Evolutionary conservation across 108 stramenopile species (phyloP), one percentile per base, ranked within the genome.

Genomic region (Hondaea fermentalgiana): DNA sequence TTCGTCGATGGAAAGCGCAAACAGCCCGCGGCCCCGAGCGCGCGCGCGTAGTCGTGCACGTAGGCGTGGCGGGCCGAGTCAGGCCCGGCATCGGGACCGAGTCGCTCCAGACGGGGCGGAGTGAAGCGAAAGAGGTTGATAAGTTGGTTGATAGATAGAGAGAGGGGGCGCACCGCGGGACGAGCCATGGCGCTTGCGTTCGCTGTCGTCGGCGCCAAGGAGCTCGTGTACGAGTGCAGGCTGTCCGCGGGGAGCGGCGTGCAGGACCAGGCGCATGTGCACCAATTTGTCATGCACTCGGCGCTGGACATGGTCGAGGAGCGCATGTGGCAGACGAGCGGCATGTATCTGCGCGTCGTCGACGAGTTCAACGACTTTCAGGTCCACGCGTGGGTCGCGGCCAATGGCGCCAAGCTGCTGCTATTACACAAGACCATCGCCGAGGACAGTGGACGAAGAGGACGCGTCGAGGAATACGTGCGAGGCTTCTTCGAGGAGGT

Each of bases 311-410:
- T 92, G 89, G 90, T 92, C 23, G 91, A 92, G 10, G 83, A 91
- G 43, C 89, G 90, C 57, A 91, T 91, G 88, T 92, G 91, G 91
- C 64, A 90, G 3, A 91, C 91, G 5, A 91, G 88, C n/a, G 88
- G 23, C 87, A 91, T 90, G 88, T 88, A 91, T 57, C 90, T 92
- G 44, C 87, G 90, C 23, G 44, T 88, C n/a, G 91, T 92, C 64
- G 91, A 92, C 87, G 90, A 90, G 87, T 92, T 92, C 88, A 92
- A 92, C 44, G 91, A 91, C 55, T 90, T 91, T n/a, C 88, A 90
- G 43, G 91, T 92, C 25, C 90, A 88, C 44, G 91, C 91, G 17
- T 92, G 88, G 45, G 60, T 92, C 29, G 91, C 91, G 25, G 91
- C 91, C 35, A 90, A 90, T 23, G 91, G 91, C 19, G 90, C 88